Conservation (phyloP, 139 green algal species). For the Auxenochlorella protothecoides region DNA sequence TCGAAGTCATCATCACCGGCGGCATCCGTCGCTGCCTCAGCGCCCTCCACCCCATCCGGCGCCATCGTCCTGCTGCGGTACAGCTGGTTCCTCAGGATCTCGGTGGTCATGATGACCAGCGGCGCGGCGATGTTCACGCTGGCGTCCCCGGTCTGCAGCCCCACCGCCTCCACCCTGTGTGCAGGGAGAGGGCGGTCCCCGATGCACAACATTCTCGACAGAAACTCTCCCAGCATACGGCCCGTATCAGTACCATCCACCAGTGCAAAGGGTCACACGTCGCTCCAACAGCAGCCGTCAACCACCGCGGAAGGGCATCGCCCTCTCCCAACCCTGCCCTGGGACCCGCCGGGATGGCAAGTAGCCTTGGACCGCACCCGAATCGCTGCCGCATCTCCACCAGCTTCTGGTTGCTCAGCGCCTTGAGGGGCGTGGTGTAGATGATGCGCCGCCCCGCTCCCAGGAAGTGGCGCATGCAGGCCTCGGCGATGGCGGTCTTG, state of each 20-base stretch:
- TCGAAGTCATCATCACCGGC: too few relatives aligned
- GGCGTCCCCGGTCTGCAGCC: conserved; percentile 86
- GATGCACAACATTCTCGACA: too few relatives aligned
- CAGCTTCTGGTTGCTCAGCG: conserved; percentile 89
- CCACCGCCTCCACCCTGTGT: conserved; percentile 28
- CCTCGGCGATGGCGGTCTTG: conserved; percentile 94
- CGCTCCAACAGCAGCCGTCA: neutral
- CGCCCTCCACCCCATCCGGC: too few relatives aligned
- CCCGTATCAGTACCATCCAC: too few relatives aligned
- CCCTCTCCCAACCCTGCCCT: neutral
- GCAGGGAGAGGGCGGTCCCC: too few relatives aligned
- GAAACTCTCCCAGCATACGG: too few relatives aligned
- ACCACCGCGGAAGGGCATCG: neutral
- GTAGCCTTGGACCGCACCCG: conserved; percentile 28
- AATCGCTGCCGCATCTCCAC: conserved; percentile 69
- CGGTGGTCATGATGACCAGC: conserved; percentile 93
- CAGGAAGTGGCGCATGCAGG: conserved; percentile 62
- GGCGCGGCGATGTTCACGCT: conserved; percentile 72
- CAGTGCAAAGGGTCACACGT: too few relatives aligned
- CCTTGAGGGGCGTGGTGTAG: conserved; percentile 85
- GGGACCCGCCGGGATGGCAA: neutral
- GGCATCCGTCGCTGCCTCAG: too few relatives aligned
- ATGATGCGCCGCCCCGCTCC: conserved; percentile 68
- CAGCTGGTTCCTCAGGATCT: conserved; percentile 98
- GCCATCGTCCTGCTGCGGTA: conserved; percentile 45